Base-by-base conservation (phyloP, 176 grass and related monocot species). In the Microstegium vimineum region DNA sequence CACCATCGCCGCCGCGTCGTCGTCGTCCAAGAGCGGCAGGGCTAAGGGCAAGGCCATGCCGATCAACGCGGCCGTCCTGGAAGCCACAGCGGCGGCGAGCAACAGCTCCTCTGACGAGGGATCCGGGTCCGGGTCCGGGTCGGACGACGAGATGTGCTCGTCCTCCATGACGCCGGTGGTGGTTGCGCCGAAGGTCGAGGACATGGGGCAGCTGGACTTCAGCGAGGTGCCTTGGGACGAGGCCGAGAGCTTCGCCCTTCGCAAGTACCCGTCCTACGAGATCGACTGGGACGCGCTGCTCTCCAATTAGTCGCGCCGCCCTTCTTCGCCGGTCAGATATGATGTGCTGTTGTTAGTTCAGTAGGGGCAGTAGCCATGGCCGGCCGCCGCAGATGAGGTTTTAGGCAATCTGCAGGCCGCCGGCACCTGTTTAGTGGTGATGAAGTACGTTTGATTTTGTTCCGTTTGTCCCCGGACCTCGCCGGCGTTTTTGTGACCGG, bases 271-370 rank as follows among this genome's bases (percentile, higher is more conserved):
- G 26, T 90, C 88, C 12, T 86, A 78, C 67, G 88, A 90, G 84
- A 90, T 86, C 60, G 88, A 90, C 51, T 86, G 83, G 88, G 88
- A 90, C 26, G 73, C 79, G 8, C 84, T 90, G n/a, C 88, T 90
- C 60, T 49, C 78, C 71, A 80, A 46, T 26, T 78, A 78, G 62
- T 3, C 52, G 3, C 11, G 8, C 20, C 11, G 57, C 26, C 12
- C 1, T 15, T 14, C 27, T 1, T 10, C 59, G 25, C 23, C n/a
- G 20, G 5, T 70, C 73, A 2, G 4, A 52, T n/a, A n/a, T n/a
- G n/a, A n/a, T 23, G 26, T 25, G 15, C 1, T 34, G 16, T 54
- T 62, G 33, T 56, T 52, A 27, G 62, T 38, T 9, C 17, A 52
- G 64, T 64, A 45, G 75, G 22, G 30, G 71, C 23, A 27, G 26